These are phyloP conservation scores for Stramenopiles sp. DNA, from an alignment of 352 stramenopile genomes.

Conservation along the genomic window DNA sequence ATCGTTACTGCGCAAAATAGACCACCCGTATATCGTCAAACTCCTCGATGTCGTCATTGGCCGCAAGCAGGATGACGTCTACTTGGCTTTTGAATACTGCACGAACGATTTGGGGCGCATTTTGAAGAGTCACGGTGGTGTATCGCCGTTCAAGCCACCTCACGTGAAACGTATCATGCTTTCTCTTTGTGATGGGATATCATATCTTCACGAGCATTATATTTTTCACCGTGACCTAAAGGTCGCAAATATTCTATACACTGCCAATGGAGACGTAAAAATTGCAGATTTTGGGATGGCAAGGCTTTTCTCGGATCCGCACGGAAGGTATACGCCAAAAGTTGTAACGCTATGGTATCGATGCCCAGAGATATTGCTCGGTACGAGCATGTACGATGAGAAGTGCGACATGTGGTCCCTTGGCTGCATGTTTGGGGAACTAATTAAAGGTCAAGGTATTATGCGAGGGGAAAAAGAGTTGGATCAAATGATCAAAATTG, in stretches of 20 bases:
- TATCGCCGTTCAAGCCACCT: background rate
- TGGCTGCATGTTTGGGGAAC: constrained; percentile 97
- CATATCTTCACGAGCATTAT: constrained; percentile 52
- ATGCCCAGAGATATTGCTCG: constrained; percentile 85
- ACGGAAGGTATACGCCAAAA: constrained; percentile 40
- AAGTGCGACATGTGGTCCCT: constrained; percentile 92
- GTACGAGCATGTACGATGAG: constrained; percentile 88
- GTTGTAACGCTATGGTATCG: constrained; percentile 76
- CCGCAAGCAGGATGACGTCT: background rate
- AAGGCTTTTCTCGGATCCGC: background rate
- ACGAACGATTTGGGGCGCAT: background rate
- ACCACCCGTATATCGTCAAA: background rate
- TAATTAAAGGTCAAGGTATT: constrained; percentile 86
- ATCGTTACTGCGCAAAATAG: background rate
- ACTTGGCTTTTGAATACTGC: background rate
- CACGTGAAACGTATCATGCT: background rate
- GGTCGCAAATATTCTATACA: background rate
- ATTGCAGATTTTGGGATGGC: background rate
- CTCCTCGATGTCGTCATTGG: background rate
- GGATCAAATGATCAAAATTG: constrained; percentile 95
- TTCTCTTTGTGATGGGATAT: constrained; percentile 43
- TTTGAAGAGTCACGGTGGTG: background rate
- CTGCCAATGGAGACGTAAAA: background rate
- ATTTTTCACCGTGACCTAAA: constrained; percentile 55
- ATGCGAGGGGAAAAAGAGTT: constrained; percentile 99